phyloP scores from a whole-genome alignment of 2,329 filamentous ascomycete genomes.

The Beauveria australis region DNA sequence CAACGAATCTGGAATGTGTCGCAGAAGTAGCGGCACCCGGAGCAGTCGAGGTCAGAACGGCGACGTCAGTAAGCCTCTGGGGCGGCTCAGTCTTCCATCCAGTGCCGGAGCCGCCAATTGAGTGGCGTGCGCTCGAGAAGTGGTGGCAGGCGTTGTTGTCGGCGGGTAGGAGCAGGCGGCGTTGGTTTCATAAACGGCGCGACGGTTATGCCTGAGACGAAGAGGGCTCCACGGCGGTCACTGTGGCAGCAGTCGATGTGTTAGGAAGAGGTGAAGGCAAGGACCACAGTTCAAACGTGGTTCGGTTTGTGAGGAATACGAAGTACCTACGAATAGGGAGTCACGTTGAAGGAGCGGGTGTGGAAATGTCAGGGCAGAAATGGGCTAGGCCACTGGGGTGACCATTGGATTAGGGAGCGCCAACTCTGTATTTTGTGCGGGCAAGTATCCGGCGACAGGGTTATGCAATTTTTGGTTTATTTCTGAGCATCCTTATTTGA shows the following conservation, averaged over 20 bases:
- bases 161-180: constrained; percentile 7
- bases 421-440: background rate
- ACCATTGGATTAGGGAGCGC: background rate
- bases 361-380: background rate
- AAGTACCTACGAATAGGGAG: background rate
- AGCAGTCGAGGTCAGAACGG: background rate
- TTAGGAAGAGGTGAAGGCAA: background rate
- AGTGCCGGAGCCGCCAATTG: constrained; percentile 8
- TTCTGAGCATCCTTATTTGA: no score
- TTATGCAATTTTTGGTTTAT: background rate
- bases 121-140: constrained; percentile 8
- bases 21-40: background rate
- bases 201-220: constrained; percentile 7
- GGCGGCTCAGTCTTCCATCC: constrained; percentile 7
- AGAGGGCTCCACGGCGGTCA: background rate
- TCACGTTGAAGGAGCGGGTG: background rate
- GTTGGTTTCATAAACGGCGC: constrained; percentile 1
- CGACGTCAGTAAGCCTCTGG: constrained; percentile 4
- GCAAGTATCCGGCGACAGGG: background rate
- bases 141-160: background rate
- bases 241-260: background rate
- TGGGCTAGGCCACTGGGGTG: background rate
- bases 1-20: background rate
- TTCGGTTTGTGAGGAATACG: background rate
- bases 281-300: background rate